Conservation (phyloP, 208 protist genomes). For the Trypanosoma caninum region DNA sequence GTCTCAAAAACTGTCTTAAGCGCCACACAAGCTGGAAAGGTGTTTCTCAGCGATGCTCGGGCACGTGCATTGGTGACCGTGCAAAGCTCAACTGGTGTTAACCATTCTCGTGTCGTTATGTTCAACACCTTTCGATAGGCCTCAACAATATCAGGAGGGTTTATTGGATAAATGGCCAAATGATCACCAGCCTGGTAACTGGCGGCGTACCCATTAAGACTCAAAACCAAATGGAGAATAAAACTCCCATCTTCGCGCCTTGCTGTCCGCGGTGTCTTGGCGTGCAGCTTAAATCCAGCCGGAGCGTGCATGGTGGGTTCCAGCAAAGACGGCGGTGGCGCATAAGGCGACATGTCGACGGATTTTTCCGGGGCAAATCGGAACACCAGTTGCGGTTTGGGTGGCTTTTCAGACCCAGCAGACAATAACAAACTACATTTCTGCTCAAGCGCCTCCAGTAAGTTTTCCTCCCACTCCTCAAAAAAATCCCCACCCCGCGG, state of each 20-base stretch:
- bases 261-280: slow-evolving; percentile 35
- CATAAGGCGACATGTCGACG: slow-evolving; percentile 32
- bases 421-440: slow-evolving; percentile 33
- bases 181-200: slow-evolving; percentile 93
- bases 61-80: slow-evolving; percentile 22
- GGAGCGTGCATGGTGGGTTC: slow-evolving; percentile 58
- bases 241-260: slow-evolving; percentile 55
- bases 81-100: slow-evolving; percentile 47
- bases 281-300: slow-evolving; percentile 29
- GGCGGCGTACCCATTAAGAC: slow-evolving; percentile 21
- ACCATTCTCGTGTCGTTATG: slow-evolving; percentile 40
- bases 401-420: slow-evolving; percentile 23
- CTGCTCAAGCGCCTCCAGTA: slow-evolving; percentile 38
- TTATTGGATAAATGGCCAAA: slow-evolving; percentile 85
- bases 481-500: slow-evolving; percentile 58
- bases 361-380: slow-evolving; percentile 34
- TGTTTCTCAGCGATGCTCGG: slow-evolving; percentile 45
- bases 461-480: slow-evolving; percentile 64
- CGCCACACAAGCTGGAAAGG: slow-evolving; percentile 54
- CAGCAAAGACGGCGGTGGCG: slow-evolving; percentile 40
- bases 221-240: slow-evolving; percentile 63
- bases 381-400: slow-evolving; percentile 44
- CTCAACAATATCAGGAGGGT: slow-evolving; percentile 68
- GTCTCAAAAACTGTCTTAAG: slow-evolving; percentile 58
- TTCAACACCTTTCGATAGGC: slow-evolving; percentile 48